Conservation (phyloP, 2,329 filamentous ascomycete species). For the Botrytis medusae region DNA sequence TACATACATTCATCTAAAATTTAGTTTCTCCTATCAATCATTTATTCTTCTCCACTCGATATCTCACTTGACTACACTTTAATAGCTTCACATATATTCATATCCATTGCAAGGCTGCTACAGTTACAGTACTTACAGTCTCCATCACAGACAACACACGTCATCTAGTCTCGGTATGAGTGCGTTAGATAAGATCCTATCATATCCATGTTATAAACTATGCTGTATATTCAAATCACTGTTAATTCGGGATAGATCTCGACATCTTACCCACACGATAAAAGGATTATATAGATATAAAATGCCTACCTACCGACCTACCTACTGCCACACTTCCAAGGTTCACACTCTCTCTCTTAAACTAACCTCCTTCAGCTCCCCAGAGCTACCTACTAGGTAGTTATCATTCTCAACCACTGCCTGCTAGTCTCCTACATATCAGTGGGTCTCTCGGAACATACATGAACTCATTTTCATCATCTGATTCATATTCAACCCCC, state of each 20-base stretch:
- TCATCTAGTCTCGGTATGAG: background rate
- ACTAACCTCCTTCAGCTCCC: background rate
- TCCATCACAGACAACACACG: background rate
- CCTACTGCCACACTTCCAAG: background rate
- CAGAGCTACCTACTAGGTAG: no score
- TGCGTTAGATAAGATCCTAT: background rate
- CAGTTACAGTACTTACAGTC: background rate
- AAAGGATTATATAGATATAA: no score
- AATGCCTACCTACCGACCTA: no score
- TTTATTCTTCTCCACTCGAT: no score
- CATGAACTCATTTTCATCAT: background rate
- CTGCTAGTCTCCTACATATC: background rate
- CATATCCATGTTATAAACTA: background rate
- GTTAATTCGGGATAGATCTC: background rate
- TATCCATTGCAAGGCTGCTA: background rate
- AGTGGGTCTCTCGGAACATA: background rate
- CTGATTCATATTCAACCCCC: background rate
- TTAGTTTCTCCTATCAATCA: no score
- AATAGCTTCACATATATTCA: background rate
- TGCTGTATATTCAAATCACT: background rate
- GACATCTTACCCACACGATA: no score
- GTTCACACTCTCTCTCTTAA: background rate
- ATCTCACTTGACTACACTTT: no score
- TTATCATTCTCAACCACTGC: background rate
- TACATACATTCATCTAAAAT: no score